phyloP scores from a whole-genome alignment of 2,329 filamentous ascomycete species.

The Pyrenophora tritici-repentis region DNA sequence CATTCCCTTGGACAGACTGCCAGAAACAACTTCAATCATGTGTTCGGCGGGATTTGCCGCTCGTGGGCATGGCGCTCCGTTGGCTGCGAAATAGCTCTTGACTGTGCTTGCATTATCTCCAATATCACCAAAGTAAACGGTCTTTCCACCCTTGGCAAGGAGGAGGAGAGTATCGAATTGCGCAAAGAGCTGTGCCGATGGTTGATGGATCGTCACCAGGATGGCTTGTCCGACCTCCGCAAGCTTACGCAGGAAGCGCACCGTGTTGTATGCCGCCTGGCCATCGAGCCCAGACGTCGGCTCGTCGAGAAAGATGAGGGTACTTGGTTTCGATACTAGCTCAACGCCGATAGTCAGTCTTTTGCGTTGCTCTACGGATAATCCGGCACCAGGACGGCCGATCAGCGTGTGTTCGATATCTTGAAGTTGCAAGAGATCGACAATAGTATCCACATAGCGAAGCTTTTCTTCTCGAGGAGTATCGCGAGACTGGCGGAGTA shows the following conservation, averaged over 20 bases:
- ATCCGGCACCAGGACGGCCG: constrained; percentile 17
- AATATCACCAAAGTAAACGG: constrained; percentile 79
- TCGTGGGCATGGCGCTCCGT: constrained; percentile 67
- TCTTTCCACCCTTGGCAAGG: constrained; percentile 71
- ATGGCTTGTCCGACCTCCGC: constrained; percentile 78
- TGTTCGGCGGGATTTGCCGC: constrained; percentile 81
- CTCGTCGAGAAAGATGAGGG: constrained; percentile 55
- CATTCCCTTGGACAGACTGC: background rate
- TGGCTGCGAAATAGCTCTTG: constrained; percentile 72
- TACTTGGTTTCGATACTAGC: constrained; percentile 29
- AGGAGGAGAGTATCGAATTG: constrained; percentile 80
- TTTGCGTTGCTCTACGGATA: constrained; percentile 62
- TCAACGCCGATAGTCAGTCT: constrained; percentile 62
- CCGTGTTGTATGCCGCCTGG: constrained; percentile 80
- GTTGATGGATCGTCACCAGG: constrained; percentile 92
- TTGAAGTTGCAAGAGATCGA: constrained; percentile 63
- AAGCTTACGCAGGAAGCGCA: constrained; percentile 80
- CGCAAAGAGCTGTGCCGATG: constrained; percentile 87
- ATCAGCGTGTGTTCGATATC: constrained; percentile 63
- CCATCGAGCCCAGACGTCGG: constrained; percentile 83
- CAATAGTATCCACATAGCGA: constrained; percentile 63
- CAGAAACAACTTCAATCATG: constrained; percentile 61
- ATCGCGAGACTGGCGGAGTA: constrained; percentile 61
- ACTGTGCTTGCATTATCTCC: constrained; percentile 68
- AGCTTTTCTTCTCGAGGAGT: constrained; percentile 61